A percentile compares a stretch with the other conserved stretches of the same genome.
Evolutionary conservation across 2,329 filamentous ascomycete genomes (phyloP).

Genomic region (Pyricularia grisea): DNA sequence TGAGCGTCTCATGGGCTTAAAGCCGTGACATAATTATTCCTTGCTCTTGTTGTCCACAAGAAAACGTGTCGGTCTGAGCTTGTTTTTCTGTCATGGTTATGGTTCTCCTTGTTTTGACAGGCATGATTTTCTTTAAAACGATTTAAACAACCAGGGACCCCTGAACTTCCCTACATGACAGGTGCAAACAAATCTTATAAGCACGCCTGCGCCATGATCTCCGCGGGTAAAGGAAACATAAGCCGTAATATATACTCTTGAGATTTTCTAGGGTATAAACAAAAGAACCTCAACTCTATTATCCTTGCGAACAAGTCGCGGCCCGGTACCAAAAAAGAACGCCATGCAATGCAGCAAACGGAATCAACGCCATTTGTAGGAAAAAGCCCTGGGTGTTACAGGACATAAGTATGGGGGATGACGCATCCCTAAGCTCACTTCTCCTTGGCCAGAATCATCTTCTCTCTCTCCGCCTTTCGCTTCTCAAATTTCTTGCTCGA

Average conservation of each 20-base stretch:
- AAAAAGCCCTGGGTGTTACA: background rate
- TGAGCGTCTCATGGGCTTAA: background rate
- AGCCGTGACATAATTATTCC: background rate
- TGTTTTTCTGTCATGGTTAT: background rate
- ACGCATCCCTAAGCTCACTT: constrained; percentile 25
- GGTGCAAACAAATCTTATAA: background rate
- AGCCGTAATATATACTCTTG: background rate
- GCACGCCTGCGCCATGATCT: background rate
- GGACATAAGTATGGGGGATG: background rate
- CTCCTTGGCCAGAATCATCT: constrained; percentile 70
- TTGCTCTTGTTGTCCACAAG: background rate
- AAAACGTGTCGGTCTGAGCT: background rate
- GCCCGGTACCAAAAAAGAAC: background rate
- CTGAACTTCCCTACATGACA: background rate
- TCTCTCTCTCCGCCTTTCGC: constrained; percentile 61
- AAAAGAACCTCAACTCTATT: background rate
- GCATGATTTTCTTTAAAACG: too few relatives aligned
- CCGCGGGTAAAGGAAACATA: background rate
- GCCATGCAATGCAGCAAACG: constrained; percentile 1
- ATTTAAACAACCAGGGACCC: background rate
- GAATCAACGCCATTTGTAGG: background rate
- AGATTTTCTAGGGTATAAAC: background rate
- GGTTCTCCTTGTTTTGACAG: too few relatives aligned
- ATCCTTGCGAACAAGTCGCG: background rate
- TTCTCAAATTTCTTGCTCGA: constrained; percentile 65